Evolutionary conservation across 768 basidiomycete species (phyloP).

Genomic region (Lactarius psammicola): DNA sequence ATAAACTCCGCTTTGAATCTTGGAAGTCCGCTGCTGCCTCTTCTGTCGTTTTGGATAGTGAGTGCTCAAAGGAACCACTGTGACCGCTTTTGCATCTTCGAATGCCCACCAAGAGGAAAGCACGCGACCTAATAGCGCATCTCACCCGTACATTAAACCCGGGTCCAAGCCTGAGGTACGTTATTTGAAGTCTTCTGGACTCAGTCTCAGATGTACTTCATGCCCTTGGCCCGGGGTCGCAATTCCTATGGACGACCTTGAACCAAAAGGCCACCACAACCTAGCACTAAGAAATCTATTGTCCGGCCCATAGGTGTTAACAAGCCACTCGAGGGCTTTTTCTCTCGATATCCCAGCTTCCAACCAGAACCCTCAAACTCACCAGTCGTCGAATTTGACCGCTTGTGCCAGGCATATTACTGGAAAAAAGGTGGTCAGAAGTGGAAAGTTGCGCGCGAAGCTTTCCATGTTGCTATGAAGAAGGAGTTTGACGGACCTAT

Average conservation of each 20-base stretch:
- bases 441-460: slow-evolving; percentile 1
- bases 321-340: slow-evolving; percentile 22
- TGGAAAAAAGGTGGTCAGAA: background rate
- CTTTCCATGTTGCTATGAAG: slow-evolving; percentile 16
- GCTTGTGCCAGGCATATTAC: background rate
- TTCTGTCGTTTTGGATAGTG: no score
- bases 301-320: background rate
- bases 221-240: background rate
- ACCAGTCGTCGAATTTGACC: slow-evolving; percentile 19
- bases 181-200: background rate
- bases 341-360: slow-evolving; percentile 26
- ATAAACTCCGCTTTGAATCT: no score
- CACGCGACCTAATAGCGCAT: background rate
- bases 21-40: background rate
- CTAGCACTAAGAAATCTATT: background rate
- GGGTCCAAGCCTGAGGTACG: background rate
- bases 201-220: background rate
- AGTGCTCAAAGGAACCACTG: background rate
- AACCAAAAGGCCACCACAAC: background rate
- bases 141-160: background rate
- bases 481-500: slow-evolving; percentile 28
- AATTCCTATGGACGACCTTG: background rate
- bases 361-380: slow-evolving; percentile 10
- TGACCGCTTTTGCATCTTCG: background rate
- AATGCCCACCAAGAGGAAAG: background rate